Conservation (phyloP, 192 early-diverging fungal species). For the Podochytrium sp. region DNA sequence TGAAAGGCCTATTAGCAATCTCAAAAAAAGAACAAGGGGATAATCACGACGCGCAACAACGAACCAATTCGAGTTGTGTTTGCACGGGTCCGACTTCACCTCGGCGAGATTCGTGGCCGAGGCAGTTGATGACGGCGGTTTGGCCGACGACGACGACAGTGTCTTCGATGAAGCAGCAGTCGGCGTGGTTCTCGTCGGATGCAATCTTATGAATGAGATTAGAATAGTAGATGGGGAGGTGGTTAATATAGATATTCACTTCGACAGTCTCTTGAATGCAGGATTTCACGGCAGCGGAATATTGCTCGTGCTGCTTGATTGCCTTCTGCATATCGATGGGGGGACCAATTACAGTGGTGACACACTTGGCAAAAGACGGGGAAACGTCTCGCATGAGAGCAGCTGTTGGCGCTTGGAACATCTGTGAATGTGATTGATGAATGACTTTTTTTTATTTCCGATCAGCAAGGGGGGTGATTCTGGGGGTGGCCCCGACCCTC, state of each 20-base stretch:
- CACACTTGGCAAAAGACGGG: conserved; percentile 14
- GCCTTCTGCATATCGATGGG: conserved; percentile 39
- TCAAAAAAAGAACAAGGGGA: no score
- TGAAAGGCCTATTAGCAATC: no score
- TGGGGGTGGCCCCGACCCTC: no score
- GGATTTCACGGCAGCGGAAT: conserved; percentile 23
- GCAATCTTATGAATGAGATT: conserved; percentile 17
- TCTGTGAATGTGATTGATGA: background rate
- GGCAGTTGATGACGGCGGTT: conserved; percentile 34
- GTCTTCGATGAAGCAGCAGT: conserved; percentile 52
- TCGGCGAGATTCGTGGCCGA: conserved; percentile 35
- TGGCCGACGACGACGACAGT: conserved; percentile 35
- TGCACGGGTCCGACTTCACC: conserved; percentile 27
- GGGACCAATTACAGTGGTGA: background rate
- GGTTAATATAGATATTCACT: background rate
- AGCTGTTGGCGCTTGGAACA: conserved; percentile 13
- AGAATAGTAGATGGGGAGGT: background rate
- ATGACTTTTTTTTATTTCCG: no score
- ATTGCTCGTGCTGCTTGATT: conserved; percentile 33
- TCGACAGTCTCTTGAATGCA: background rate
- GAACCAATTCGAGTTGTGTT: conserved; percentile 4
- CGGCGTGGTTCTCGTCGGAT: conserved; percentile 37
- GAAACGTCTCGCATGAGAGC: conserved; percentile 4
- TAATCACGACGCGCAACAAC: no score
- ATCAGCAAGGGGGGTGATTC: no score